Evolutionary conservation across 2,329 filamentous ascomycete species (phyloP).

Genomic region (Epichloe gansuensis): DNA sequence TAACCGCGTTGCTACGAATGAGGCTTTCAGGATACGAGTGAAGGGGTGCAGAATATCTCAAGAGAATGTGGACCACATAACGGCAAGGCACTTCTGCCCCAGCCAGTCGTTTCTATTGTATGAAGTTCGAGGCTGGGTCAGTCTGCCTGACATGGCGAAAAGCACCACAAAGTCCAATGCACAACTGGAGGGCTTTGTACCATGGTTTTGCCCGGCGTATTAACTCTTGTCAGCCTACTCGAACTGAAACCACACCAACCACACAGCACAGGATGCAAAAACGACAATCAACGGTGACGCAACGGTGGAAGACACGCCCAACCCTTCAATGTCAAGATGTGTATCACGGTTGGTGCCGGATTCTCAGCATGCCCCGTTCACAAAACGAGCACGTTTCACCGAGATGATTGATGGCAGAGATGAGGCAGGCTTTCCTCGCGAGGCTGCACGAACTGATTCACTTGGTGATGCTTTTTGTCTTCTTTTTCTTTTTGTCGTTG

Average conservation of each 20-base stretch:
- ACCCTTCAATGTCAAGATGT: background rate
- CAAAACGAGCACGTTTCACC: background rate
- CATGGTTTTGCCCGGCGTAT: background rate
- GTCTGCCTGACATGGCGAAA: background rate
- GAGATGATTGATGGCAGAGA: background rate
- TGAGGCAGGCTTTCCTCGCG: slow-evolving; percentile 3
- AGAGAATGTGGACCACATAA: slow-evolving; percentile 2
- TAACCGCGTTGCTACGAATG: background rate
- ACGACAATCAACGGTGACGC: background rate
- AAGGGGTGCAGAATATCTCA: background rate
- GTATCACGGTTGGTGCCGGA: background rate
- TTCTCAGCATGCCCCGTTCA: background rate
- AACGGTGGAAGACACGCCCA: background rate
- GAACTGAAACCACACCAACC: background rate
- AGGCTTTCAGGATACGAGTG: slow-evolving; percentile 13
- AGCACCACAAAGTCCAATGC: background rate
- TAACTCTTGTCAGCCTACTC: background rate
- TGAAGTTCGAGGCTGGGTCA: background rate
- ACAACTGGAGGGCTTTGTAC: background rate
- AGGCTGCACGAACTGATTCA: background rate
- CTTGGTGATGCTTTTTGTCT: background rate
- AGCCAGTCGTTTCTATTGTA: background rate
- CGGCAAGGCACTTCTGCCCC: background rate
- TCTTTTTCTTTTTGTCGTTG: background rate
- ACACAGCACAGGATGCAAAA: background rate